Base-by-base conservation (phyloP, 306 rosid genomes). In the Rubus idaeus region DNA sequence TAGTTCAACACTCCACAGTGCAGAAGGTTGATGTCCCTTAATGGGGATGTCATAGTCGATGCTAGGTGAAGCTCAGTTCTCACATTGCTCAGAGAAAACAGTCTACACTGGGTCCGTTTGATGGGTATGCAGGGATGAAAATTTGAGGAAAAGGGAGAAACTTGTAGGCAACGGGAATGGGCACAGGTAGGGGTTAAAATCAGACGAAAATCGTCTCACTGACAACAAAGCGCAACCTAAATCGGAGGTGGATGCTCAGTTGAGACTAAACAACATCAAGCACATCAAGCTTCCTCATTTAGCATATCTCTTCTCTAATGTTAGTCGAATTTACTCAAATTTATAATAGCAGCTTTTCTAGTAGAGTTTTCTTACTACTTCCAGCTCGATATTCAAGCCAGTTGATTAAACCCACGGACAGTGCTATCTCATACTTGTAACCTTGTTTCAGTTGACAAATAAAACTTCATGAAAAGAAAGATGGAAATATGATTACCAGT, bases 381-480 rank as follows among this genome's bases (percentile, higher is more conserved):
- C 50, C 50, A 10, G 14, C 52, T 10, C 52, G 4, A 47, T 30
- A 47, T 11, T 47, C 51, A 21, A 57, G 23, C 63, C 13, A 20
- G 62, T 3, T 56, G 35, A 21, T 20, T 21, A 56, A 56, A 53
- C 60, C 37, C 26, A 56, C 3, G 23, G 4, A 60, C 65, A 60
- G 14, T 51, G n/a, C 18, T 14, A 63, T 16, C 18, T 50, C 68
- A 63, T 62, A 63, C 45, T 63, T 5, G n/a, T 8, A 18, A 30
- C 70, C 10, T 8, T 39, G 76, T 40, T 72, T 55, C 76, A 55
- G n/a, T 71, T 71, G 64, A 35, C 64, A 53, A n/a, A 3, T 49
- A 21, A 44, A 8, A 11, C 1, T 10, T 10, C 23, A 11, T 11
- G 3, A 10, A 21, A 20, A 14, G 10, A n/a, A n/a, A n/a, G 42